A percentile compares a stretch with the other conserved stretches of the same genome.
These are phyloP conservation scores for Clonostachys rosea DNA, from an alignment of 2,329 filamentous ascomycete genomes.

Conservation along the genomic window DNA sequence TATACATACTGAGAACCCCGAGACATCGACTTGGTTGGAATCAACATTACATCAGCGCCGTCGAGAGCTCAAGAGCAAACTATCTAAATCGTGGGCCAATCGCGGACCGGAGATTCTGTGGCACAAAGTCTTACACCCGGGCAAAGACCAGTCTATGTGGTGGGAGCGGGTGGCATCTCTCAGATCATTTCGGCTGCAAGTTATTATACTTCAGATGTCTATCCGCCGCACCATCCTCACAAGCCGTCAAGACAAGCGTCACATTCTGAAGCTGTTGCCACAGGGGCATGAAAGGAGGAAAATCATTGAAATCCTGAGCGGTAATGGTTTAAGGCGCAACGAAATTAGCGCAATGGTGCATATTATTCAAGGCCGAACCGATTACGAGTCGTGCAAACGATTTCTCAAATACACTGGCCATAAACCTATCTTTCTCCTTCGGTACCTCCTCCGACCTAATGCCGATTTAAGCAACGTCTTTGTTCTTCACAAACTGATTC, in stretches of 20 bases:
- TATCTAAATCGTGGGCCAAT: background rate
- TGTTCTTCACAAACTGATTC: background rate
- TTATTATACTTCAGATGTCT: conserved; percentile 2
- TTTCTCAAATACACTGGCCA: conserved; percentile 1
- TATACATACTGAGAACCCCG: too few species aligned
- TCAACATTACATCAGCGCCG: too few species aligned
- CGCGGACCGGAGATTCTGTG: background rate
- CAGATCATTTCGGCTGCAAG: conserved; percentile 1
- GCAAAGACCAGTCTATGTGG: background rate
- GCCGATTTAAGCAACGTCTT: background rate
- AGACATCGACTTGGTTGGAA: too few species aligned
- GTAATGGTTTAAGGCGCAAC: background rate
- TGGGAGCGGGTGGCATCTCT: background rate
- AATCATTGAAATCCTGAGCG: background rate
- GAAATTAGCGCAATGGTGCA: background rate
- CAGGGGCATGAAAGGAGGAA: background rate
- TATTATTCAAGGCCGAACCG: conserved; percentile 1
- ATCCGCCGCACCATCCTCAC: background rate
- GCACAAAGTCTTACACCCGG: background rate
- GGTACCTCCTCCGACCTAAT: background rate
- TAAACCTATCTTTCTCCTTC: conserved; percentile 4
- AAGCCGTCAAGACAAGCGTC: background rate
- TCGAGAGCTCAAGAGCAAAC: background rate
- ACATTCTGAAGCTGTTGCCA: conserved; percentile 1
- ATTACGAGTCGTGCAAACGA: background rate